phyloP scores from a whole-genome alignment of 768 basidiomycete species.

The Amanita polypyramis region DNA sequence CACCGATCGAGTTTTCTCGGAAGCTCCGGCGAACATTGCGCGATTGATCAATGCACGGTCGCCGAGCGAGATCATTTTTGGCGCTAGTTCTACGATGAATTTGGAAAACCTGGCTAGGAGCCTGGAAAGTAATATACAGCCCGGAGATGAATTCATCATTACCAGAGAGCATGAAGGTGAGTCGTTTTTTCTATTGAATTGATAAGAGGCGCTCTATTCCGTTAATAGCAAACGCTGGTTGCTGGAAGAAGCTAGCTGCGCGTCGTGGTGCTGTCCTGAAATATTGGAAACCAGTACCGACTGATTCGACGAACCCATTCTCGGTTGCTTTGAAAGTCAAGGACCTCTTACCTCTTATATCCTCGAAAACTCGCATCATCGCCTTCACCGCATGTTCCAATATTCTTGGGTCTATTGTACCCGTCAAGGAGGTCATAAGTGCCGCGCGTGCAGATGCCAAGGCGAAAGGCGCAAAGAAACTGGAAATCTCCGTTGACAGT shows the following conservation, averaged over 20 bases:
- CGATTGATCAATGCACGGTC: conserved; percentile 57
- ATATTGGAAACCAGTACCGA: conserved; percentile 43
- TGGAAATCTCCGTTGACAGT: conserved; percentile 66
- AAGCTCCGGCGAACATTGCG: conserved; percentile 40
- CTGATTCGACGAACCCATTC: conserved; percentile 51
- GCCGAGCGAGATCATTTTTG: conserved; percentile 55
- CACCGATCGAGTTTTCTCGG: conserved; percentile 35
- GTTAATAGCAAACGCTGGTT: conserved; percentile 53
- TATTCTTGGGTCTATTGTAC: conserved; percentile 56
- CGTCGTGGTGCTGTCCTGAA: conserved; percentile 45
- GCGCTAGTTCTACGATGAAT: conserved; percentile 56
- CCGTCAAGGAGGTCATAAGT: conserved; percentile 45
- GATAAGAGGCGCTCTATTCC: neutral
- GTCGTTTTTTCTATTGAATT: conserved; percentile 4
- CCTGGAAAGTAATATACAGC: conserved; percentile 40
- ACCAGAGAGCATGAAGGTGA: conserved; percentile 73
- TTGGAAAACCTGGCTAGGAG: conserved; percentile 60
- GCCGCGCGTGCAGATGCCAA: conserved; percentile 41
- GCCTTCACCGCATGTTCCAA: conserved; percentile 72
- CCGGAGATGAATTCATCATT: conserved; percentile 68
- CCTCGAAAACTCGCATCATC: conserved; percentile 56
- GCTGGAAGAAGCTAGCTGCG: conserved; percentile 67
- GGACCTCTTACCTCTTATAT: conserved; percentile 52
- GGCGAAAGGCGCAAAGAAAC: conserved; percentile 41
- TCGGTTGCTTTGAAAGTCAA: conserved; percentile 43